These are phyloP conservation scores for Cytospora paraplurivora DNA, from an alignment of 2,329 filamentous ascomycete genomes.

Conservation along the genomic window DNA sequence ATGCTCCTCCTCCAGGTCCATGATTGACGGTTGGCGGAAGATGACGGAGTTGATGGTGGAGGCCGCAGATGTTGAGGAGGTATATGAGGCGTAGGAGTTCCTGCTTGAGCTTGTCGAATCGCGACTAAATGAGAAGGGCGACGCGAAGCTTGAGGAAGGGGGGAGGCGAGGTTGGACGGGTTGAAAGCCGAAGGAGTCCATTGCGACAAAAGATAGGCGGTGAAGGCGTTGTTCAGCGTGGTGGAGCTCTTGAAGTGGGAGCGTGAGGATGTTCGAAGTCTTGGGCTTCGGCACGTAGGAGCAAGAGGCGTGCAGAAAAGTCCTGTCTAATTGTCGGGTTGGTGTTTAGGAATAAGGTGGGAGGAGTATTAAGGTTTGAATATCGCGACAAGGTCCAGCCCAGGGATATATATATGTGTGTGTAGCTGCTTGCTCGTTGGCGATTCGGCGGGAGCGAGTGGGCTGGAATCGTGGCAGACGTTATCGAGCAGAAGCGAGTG, in stretches of 20 bases:
- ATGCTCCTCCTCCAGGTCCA: constrained; percentile 61
- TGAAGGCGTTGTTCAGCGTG: constrained; percentile 18
- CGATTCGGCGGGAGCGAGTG: constrained; percentile 22
- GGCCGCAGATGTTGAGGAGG: constrained; percentile 47
- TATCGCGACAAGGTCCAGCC: constrained; percentile 30
- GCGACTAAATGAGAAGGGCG: constrained; percentile 50
- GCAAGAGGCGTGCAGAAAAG: background rate
- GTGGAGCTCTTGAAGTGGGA: background rate
- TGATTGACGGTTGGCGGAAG: constrained; percentile 57
- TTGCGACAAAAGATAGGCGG: constrained; percentile 36
- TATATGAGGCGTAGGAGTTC: constrained; percentile 47
- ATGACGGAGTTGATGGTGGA: constrained; percentile 62
- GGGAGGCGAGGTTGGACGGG: constrained; percentile 54
- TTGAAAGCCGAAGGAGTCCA: constrained; percentile 54
- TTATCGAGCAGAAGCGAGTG: constrained; percentile 27
- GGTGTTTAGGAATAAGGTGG: background rate
- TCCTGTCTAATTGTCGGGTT: background rate
- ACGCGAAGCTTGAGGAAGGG: constrained; percentile 32
- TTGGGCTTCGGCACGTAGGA: background rate
- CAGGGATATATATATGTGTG: constrained; percentile 19
- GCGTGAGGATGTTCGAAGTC: background rate
- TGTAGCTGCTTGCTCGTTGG: background rate
- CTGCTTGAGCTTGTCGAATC: constrained; percentile 49
- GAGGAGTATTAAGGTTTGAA: constrained; percentile 14
- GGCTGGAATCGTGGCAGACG: constrained; percentile 24